Conservation (phyloP, 176 grass and related monocot genomes). For the Tillandsia leiboldiana region DNA sequence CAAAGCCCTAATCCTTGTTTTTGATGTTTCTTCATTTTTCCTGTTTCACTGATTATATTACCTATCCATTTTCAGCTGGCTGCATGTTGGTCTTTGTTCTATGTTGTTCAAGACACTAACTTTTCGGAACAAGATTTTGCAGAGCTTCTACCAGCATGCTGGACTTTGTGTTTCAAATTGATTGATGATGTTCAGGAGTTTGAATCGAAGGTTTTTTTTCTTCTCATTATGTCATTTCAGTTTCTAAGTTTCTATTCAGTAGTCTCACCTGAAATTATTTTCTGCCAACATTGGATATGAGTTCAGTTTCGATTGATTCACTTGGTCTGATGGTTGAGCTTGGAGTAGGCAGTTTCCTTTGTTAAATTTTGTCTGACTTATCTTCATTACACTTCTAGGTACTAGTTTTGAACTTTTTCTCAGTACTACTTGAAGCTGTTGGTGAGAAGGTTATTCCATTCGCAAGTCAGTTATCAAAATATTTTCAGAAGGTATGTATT, state of each 20-base stretch:
- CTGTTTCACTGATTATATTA: slow-evolving; percentile 29
- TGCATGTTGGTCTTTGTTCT: slow-evolving; percentile 83
- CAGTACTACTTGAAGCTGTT: slow-evolving; percentile 83
- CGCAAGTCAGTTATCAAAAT: slow-evolving; percentile 73
- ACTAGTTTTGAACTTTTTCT: slow-evolving; percentile 97
- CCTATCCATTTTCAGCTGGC: slow-evolving; percentile 68
- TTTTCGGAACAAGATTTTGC: slow-evolving; percentile 87
- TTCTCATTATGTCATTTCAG: slow-evolving; percentile 6
- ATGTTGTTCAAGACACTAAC: slow-evolving; percentile 97
- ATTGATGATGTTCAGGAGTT: slow-evolving; percentile 94
- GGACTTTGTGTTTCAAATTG: slow-evolving; percentile 93
- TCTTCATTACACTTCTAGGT: slow-evolving; percentile 42
- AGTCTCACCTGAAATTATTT: too few relatives aligned
- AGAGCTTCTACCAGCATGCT: slow-evolving; percentile 87
- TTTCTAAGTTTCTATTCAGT: background rate
- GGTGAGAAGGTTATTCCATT: slow-evolving; percentile 85
- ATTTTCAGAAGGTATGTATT: slow-evolving; percentile 72
- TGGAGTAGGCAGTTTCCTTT: background rate
- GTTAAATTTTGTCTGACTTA: background rate
- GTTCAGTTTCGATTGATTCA: background rate
- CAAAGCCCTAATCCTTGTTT: slow-evolving; percentile 11
- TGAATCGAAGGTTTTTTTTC: slow-evolving; percentile 84
- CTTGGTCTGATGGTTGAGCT: background rate
- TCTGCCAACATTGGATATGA: too few relatives aligned
- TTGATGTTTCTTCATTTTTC: slow-evolving; percentile 12